Percentiles rank a stretch among this genome's conserved stretches.
phyloP scores from a whole-genome alignment of 768 basidiomycete species.

The Hebeloma cylindrosporum region DNA sequence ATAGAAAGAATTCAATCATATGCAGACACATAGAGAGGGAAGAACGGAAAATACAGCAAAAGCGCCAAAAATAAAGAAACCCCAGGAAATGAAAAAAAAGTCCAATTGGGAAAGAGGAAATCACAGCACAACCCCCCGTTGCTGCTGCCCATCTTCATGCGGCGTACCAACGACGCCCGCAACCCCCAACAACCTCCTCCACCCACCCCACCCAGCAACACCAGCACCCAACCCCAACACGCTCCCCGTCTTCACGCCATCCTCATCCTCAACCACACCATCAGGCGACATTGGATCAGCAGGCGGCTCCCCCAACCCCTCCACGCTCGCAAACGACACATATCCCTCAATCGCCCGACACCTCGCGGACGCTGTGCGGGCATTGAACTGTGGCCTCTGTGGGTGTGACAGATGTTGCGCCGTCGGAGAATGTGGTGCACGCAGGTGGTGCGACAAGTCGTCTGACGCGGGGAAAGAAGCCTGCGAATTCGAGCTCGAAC shows the following conservation, averaged over 20 bases:
- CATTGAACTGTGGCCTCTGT: constrained; percentile 52
- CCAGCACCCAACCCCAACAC: constrained; percentile 7
- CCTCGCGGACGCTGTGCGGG: constrained; percentile 56
- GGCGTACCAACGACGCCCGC: background rate
- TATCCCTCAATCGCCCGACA: constrained; percentile 60
- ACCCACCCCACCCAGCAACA: constrained; percentile 7
- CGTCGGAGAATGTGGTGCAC: background rate
- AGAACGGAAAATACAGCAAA: background rate
- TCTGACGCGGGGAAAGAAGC: constrained; percentile 10
- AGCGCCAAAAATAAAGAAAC: constrained; percentile 4
- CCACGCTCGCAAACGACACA: constrained; percentile 65
- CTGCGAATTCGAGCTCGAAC: constrained; percentile 6
- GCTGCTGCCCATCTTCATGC: background rate
- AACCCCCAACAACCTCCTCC: constrained; percentile 16
- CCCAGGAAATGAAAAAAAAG: background rate
- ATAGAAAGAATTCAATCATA: too few relatives aligned
- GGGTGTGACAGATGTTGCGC: constrained; percentile 8
- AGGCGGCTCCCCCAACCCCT: constrained; percentile 64
- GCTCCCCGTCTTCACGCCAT: constrained; percentile 12
- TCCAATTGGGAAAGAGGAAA: too few relatives aligned
- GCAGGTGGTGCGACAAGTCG: constrained; percentile 1
- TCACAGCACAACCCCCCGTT: constrained; percentile 12
- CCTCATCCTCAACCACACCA: constrained; percentile 9
- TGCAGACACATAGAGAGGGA: too few relatives aligned
- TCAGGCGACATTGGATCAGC: constrained; percentile 26